These are phyloP conservation scores for Allantophomopsis cytisporea DNA, from an alignment of 2,329 filamentous ascomycete genomes.

Conservation along the genomic window DNA sequence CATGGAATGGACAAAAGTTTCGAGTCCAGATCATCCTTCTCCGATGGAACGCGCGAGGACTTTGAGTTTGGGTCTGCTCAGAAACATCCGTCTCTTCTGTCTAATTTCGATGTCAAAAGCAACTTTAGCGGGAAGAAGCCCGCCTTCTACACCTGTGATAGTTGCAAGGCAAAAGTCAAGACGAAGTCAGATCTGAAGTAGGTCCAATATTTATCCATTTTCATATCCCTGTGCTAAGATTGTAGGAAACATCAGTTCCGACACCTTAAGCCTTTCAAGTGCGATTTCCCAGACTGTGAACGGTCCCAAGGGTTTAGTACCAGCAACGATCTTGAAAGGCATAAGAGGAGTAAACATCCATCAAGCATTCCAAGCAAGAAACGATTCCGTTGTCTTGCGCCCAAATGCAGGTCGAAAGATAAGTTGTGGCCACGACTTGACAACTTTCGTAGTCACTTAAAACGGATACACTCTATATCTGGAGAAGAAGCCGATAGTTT, in stretches of 20 bases:
- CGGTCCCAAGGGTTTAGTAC: slow-evolving; percentile 62
- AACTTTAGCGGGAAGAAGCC: too few species aligned
- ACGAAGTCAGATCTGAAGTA: slow-evolving; percentile 44
- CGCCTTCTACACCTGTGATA: too few species aligned
- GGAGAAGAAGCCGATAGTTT: slow-evolving; percentile 27
- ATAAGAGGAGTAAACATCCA: slow-evolving; percentile 59
- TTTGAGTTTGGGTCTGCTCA: too few species aligned
- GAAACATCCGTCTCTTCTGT: too few species aligned
- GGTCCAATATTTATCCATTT: slow-evolving; percentile 7
- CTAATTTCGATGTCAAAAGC: too few species aligned
- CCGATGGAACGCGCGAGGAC: too few species aligned
- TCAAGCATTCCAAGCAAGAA: slow-evolving; percentile 29
- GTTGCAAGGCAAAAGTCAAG: slow-evolving; percentile 19
- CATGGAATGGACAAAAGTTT: too few species aligned
- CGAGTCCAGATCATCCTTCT: too few species aligned
- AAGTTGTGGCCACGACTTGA: slow-evolving; percentile 74
- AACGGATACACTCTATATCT: slow-evolving; percentile 43
- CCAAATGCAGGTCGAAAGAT: slow-evolving; percentile 38
- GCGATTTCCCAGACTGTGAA: slow-evolving; percentile 40
- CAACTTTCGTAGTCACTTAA: slow-evolving; percentile 75
- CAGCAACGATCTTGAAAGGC: slow-evolving; percentile 67
- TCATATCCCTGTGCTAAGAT: slow-evolving; percentile 10
- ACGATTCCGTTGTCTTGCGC: slow-evolving; percentile 44
- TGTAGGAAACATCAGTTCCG: slow-evolving; percentile 61
- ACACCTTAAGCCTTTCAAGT: slow-evolving; percentile 56